phyloP scores from a whole-genome alignment of 192 early-diverging fungal species.

The Linnemannia exigua region DNA sequence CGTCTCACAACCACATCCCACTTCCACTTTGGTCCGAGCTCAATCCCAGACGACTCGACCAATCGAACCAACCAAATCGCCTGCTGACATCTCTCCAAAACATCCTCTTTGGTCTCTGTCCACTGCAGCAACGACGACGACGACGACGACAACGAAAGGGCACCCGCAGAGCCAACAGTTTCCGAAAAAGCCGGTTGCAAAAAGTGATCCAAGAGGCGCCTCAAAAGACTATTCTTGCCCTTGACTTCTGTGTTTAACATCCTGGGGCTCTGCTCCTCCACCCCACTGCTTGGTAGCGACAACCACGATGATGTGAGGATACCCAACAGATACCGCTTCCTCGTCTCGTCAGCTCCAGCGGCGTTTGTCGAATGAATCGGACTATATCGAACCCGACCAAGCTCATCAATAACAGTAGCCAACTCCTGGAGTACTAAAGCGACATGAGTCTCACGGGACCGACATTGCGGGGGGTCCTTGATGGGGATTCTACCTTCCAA shows the following conservation, averaged over 20 bases:
- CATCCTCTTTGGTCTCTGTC: background rate
- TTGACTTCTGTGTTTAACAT: conserved; percentile 28
- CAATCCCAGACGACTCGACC: conserved; percentile 32
- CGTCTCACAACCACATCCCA: conserved; percentile 25
- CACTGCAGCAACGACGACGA: background rate
- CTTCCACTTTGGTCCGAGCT: conserved; percentile 37
- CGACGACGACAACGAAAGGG: background rate
- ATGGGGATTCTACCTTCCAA: background rate
- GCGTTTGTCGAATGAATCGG: background rate
- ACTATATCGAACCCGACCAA: background rate
- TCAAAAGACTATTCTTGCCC: conserved; percentile 41
- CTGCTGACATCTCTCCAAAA: conserved; percentile 22
- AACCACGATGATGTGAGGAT: conserved; percentile 37
- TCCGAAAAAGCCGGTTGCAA: background rate
- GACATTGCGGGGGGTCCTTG: background rate
- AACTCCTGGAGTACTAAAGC: conserved; percentile 28
- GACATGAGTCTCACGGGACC: background rate
- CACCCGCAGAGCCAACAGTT: too few relatives aligned
- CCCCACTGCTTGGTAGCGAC: background rate
- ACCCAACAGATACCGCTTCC: conserved; percentile 23
- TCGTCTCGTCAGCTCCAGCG: background rate
- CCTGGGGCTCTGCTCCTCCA: background rate
- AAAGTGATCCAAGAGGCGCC: conserved; percentile 39
- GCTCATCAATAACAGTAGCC: conserved; percentile 13
- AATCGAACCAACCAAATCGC: conserved; percentile 42